Base-by-base conservation (phyloP, 2,329 filamentous ascomycete species). In the Knoxdaviesia proteae region DNA sequence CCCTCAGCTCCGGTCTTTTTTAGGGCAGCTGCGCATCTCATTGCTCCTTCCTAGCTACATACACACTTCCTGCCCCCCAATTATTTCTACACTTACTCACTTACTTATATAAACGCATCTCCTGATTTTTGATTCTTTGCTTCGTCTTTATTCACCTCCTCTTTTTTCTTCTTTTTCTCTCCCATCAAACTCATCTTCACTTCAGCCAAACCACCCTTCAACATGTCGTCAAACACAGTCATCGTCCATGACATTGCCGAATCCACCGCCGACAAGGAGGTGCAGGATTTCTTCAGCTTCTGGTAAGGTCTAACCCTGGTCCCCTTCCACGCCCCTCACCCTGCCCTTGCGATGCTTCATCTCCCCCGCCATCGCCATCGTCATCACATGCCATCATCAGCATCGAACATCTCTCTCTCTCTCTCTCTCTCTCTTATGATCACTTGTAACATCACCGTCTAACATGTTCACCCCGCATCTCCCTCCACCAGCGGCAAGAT, bases 211-310 rank as follows among this genome's bases (percentile, higher is more conserved):
- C 34, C 35, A 36, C 11, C 44, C 38, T 38, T 32, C 40, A 41
- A 44, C 57, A 67, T 36, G 49, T 77, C 77, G 71, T 63, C 71
- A 53, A 58, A 62, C 53, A 88, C 81, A 41, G 84, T 94, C 49
- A 67, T 87, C 64, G 87, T 96, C 54, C 81, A 82, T 64, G 87
- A 90, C 66, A 94, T 98, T 63, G 77, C 82, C 51, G 58, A 68
- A 48, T 64, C 78, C 58, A 94, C 88, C 45, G 76, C 73, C 51
- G 86, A 98, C 62, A 80, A 87, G 64, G 86, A 96, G 63, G 77
- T 98, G 53, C 77, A 76, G 56, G 87, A 94, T 58, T 98, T 98
- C 71, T 98, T 98, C 70, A 90, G 81, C 68, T 96, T 96, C 64
- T 80, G 75, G 84, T 88, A 70, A 58, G 74, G 20, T 20, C 3